phyloP scores from a whole-genome alignment of 2,329 filamentous ascomycete species.

The Venturia asperata region DNA sequence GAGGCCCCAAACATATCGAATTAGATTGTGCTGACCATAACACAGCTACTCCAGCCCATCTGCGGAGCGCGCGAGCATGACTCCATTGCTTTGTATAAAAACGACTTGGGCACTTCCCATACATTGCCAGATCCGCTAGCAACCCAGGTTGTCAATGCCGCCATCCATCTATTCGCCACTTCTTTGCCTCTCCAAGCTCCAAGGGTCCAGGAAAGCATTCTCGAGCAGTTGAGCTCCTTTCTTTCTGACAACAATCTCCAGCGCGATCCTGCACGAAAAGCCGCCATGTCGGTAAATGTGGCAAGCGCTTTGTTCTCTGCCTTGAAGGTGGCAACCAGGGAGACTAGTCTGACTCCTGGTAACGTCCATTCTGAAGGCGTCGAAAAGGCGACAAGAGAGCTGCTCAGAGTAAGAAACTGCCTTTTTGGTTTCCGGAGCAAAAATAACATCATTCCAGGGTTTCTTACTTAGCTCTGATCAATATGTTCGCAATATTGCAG shows the following conservation, averaged over 20 bases:
- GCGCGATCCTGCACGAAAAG: constrained; percentile 78
- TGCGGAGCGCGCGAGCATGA: constrained; percentile 85
- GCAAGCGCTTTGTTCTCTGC: constrained; percentile 73
- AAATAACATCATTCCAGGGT: constrained; percentile 24
- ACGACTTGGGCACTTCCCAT: constrained; percentile 42
- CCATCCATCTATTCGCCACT: constrained; percentile 87
- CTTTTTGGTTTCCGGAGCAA: not conserved
- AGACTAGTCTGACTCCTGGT: constrained; percentile 65
- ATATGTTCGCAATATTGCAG: constrained; percentile 77
- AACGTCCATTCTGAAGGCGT: constrained; percentile 68
- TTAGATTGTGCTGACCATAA: not conserved
- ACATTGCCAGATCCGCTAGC: constrained; percentile 68
- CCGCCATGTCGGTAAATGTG: constrained; percentile 86
- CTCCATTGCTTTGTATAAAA: constrained; percentile 69
- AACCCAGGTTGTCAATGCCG: constrained; percentile 90
- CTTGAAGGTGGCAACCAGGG: constrained; percentile 75
- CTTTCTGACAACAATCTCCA: constrained; percentile 72
- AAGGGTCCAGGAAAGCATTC: constrained; percentile 89
- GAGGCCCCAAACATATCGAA: not conserved
- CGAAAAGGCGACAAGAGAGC: constrained; percentile 60
- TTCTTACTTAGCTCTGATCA: constrained; percentile 80
- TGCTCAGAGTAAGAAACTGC: constrained; percentile 54
- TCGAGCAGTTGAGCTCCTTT: constrained; percentile 89
- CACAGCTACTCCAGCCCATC: constrained; percentile 53
- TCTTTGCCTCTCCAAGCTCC: constrained; percentile 81